These are phyloP conservation scores for Rasamsonia emersonii DNA, from an alignment of 2,329 filamentous ascomycete species.

Conservation along the genomic window DNA sequence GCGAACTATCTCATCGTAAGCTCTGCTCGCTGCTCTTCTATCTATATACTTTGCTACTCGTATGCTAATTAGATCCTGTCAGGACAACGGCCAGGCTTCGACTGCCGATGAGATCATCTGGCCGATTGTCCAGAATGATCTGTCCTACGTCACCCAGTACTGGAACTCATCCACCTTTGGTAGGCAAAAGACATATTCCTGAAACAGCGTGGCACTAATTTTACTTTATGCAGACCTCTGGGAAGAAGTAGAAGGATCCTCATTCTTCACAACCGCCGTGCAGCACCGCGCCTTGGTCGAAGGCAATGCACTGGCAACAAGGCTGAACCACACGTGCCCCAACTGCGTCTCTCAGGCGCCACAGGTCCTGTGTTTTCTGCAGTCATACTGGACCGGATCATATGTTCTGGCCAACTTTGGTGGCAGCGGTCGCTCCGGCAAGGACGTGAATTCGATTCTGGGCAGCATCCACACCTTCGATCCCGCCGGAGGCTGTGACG, in stretches of 20 bases:
- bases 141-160: constrained; percentile 65
- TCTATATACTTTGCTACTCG: background rate
- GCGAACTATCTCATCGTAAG: constrained; percentile 59
- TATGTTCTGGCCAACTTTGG: constrained; percentile 63
- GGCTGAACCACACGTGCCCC: constrained; percentile 53
- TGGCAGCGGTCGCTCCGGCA: constrained; percentile 51
- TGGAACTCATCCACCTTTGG: constrained; percentile 56
- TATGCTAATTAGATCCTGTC: background rate
- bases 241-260: constrained; percentile 68
- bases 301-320: constrained; percentile 56
- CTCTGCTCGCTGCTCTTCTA: background rate
- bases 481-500: constrained; percentile 55
- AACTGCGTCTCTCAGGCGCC: constrained; percentile 58
- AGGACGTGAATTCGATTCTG: constrained; percentile 64
- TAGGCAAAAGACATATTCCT: constrained; percentile 5
- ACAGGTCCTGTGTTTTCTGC: constrained; percentile 63
- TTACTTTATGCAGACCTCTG: constrained; percentile 49
- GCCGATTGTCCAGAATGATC: constrained; percentile 67
- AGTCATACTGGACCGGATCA: constrained; percentile 62
- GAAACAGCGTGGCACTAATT: no score
- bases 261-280: constrained; percentile 66
- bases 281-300: constrained; percentile 54
- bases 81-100: constrained; percentile 44
- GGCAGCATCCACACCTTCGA: constrained; percentile 63
- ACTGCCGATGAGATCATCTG: constrained; percentile 52